phyloP scores from a whole-genome alignment of 768 basidiomycete genomes.

The Coprinellus aureogranulatus region DNA sequence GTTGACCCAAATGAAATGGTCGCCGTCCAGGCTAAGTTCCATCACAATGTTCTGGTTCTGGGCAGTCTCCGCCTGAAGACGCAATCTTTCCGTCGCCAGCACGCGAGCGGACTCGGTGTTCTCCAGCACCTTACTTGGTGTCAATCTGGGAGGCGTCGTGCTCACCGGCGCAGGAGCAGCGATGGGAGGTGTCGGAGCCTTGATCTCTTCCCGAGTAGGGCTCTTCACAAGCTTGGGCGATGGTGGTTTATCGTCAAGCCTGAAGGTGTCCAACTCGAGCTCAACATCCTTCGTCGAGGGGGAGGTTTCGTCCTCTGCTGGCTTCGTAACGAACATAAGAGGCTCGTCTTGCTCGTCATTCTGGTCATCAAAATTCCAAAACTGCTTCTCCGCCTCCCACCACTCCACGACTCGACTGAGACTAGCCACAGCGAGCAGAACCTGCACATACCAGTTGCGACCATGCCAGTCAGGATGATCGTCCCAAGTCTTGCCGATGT shows the following conservation, averaged over 20 bases:
- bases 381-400: conserved; percentile 99
- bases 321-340: conserved; percentile 89
- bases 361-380: conserved; percentile 97
- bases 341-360: conserved; percentile 90
- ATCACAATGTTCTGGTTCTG: conserved; percentile 95
- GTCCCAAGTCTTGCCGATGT: conserved; percentile 93
- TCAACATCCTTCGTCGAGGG: conserved; percentile 34
- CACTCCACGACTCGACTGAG: conserved; percentile 96
- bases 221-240: conserved; percentile 34
- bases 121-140: conserved; percentile 46
- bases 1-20: conserved; percentile 94
- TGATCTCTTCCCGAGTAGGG: conserved; percentile 54
- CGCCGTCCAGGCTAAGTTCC: conserved; percentile 91
- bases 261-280: conserved; percentile 43
- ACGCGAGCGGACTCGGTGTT: conserved; percentile 74
- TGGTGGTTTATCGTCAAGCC: conserved; percentile 42
- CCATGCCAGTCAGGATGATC: conserved; percentile 98
- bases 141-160: conserved; percentile 29
- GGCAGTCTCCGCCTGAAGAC: conserved; percentile 89
- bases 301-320: conserved; percentile 57
- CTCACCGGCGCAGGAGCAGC: conserved; percentile 20
- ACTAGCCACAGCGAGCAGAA: conserved; percentile 91
- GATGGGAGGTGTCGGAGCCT: conserved; percentile 33
- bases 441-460: conserved; percentile 96
- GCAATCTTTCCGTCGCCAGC: conserved; percentile 84